Evolutionary conservation across 2,329 filamentous ascomycete genomes (phyloP), one percentile per base, ranked within the genome.

Genomic region (Epichloe amarillans): DNA sequence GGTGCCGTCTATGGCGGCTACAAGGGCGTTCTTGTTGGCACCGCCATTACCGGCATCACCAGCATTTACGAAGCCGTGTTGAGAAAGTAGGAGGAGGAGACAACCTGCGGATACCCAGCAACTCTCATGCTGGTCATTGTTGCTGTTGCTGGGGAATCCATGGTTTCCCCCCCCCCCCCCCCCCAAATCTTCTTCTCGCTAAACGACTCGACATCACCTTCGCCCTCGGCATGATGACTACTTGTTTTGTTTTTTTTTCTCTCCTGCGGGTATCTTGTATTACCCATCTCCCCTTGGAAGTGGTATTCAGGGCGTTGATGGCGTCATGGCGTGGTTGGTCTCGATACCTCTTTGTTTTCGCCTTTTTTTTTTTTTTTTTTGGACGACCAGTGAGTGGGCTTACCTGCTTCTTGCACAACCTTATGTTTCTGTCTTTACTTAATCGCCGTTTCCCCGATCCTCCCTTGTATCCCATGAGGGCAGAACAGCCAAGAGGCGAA

Each of bases 11-110:
- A 83, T 55, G 84, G 84, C 42, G 84, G 84, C 53, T 86, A 82
- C 67, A 75, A 80, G 59, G 83, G 84, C 37, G 70, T 88, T 46
- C 65, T 90, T 46, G 79, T 83, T 36, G 84, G 84, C 46, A 74
- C 82, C 6, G 77, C 76, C 50, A 80, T 91, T 56, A 84, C 83
- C 4, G 77, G 77, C 21, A 61, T 90, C 30, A 73, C 82, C 46
- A 84, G 83, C 56, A 68, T 93, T 55, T 93, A 90, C 66, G 86
- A 91, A 56, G 87, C 86, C 39, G 81, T 86, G 23, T 68, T 90
- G 62, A 83, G 77, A 69, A 87, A 82, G 65, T 84, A 74, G 61
- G 44, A 7, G 61, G 44, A 7, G 15, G 49, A 7, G 26, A 30
- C 26, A 30, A 30, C 2, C 8, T 5, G 26, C 26, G 7, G 26